A percentile compares a stretch with the other conserved stretches of the same genome.
phyloP scores from a whole-genome alignment of 176 grass and related monocot genomes.

The Avena atlantica region DNA sequence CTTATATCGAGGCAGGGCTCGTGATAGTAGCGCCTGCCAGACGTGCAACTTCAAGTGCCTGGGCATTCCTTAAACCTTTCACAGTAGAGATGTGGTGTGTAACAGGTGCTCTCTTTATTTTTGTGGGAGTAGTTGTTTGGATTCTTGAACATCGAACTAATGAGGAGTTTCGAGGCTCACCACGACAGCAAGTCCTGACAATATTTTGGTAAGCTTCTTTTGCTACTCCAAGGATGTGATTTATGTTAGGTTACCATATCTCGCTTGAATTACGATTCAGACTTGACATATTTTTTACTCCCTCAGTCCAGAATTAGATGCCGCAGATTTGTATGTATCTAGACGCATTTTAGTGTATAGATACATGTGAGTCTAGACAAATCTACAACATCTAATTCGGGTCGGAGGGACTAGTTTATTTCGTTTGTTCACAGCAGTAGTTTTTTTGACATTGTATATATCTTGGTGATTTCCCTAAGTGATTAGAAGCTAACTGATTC shows the following conservation, averaged over 20 bases:
- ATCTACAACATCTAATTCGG: no score
- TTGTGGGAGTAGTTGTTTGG: conserved; percentile 79
- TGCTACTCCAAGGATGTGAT: neutral
- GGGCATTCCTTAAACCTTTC: conserved; percentile 87
- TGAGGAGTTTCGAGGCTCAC: conserved; percentile 70
- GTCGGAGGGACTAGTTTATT: no score
- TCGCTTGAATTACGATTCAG: neutral
- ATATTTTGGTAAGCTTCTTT: conserved; percentile 59
- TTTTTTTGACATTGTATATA: neutral
- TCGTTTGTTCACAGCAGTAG: no score
- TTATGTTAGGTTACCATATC: neutral
- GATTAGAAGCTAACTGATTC: no score
- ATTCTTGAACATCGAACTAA: conserved; percentile 81
- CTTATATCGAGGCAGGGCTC: conserved; percentile 69
- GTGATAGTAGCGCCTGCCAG: conserved; percentile 61
- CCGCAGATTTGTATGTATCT: no score
- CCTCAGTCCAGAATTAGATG: no score
- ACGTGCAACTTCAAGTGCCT: conserved; percentile 56
- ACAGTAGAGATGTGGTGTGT: conserved; percentile 82
- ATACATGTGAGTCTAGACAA: no score
- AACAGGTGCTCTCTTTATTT: conserved; percentile 69
- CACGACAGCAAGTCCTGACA: conserved; percentile 61
- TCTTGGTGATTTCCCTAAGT: no score
- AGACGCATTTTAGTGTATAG: no score
- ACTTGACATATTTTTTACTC: no score